Conservation (phyloP, 106 monocot species). For the Gastrodia elata region DNA sequence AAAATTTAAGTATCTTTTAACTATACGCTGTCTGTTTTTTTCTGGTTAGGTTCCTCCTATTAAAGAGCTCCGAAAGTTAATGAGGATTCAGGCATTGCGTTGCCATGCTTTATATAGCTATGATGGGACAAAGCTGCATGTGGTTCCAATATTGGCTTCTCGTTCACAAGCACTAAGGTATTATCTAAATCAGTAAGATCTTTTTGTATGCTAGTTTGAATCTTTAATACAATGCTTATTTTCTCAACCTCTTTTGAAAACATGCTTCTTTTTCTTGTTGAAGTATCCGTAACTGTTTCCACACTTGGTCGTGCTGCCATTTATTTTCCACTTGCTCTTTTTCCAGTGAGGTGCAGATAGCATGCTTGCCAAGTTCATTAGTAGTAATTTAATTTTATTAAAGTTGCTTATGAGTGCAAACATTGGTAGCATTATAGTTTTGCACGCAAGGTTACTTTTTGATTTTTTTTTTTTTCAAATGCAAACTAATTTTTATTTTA, state of each 20-base stretch:
- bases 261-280: neutral
- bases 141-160: constrained; percentile 89
- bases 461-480: neutral
- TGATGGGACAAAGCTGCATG: constrained; percentile 75
- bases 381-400: no score
- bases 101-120: constrained; percentile 81
- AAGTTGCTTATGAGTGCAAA: neutral
- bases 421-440: neutral
- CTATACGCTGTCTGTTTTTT: neutral
- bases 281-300: neutral
- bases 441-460: neutral
- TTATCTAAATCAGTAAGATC: neutral
- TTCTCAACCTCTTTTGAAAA: neutral
- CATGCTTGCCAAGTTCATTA: no score
- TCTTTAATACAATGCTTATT: neutral
- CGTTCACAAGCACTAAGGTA: constrained; percentile 91
- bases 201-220: neutral
- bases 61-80: constrained; percentile 73
- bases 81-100: constrained; percentile 86
- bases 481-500: neutral
- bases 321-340: neutral
- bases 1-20: neutral
- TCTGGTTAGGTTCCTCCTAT: constrained; percentile 57
- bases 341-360: neutral
- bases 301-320: neutral